Base-by-base conservation (phyloP, 106 monocot genomes). In the Alisma plantagoaquatica region DNA sequence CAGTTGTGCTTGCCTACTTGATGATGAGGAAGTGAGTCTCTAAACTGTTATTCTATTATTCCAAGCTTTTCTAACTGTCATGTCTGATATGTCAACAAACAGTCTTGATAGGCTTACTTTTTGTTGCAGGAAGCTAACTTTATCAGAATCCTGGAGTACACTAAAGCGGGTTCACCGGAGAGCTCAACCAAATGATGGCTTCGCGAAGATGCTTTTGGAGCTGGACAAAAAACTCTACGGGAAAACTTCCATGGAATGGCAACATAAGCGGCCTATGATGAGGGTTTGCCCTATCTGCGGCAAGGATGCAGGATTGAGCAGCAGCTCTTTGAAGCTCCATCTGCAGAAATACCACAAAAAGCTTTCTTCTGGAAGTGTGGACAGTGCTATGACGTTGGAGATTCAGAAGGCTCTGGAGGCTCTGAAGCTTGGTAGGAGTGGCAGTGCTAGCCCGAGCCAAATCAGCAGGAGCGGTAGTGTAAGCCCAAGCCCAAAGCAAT, bases 131-230 rank as follows among this genome's bases (percentile, higher is more conserved):
- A 71, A 73, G 0, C n/a, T 63, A 11, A 98, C 78, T 17, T 76
- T 98, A 15, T 22, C 55, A 0, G 68, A 82, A 35, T 78, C 96
- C 46, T 98, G 96, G 96, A 73, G 72, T 46, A 22, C 61, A 38
- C 73, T 98, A 28, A 98, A 76, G 63, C 81, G 74, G 31, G 64
- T 60, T 2, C 96, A 96, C 64, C 72, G 81, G 0, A 51, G 84
- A 44, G 96, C 96, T 0, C 96, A 85, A 18, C 88, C 96, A 2
- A 98, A 98, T 18, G 89, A 98, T 28, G 96, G 96, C 2, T 89
- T 98, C 16, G 84, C 75, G 0, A 81, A 60, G 49, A 57, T 61
- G 25, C 69, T 98, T 2, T 31, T 85, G 43, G 69, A 69, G 2
- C 78, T 98, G 2, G 96, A 98, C 25, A 63, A 31, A 52, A 70